phyloP scores from a whole-genome alignment of 345 rosid species.

The Salix purpurea region DNA sequence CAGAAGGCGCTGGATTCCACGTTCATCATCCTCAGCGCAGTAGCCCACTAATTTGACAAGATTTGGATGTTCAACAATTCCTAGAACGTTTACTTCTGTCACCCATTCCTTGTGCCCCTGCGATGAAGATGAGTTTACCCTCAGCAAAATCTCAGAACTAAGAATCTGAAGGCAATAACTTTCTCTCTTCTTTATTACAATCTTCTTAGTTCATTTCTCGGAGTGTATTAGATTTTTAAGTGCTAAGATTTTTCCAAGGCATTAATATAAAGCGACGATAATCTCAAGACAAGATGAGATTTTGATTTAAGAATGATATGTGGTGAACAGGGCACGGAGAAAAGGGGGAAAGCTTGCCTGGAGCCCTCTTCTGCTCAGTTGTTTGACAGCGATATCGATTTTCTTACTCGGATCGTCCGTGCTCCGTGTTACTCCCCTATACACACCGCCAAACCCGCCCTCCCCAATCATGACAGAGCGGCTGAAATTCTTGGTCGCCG shows the following conservation, averaged over 20 bases:
- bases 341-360: slow-evolving; percentile 46
- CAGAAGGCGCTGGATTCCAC: slow-evolving; percentile 86
- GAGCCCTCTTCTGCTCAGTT: slow-evolving; percentile 79
- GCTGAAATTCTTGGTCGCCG: slow-evolving; percentile 84
- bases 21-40: slow-evolving; percentile 94
- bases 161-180: neutral
- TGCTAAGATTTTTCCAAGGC: neutral
- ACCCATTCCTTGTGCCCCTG: slow-evolving; percentile 99
- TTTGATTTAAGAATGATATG: neutral
- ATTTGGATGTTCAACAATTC: slow-evolving; percentile 90
- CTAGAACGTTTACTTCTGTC: slow-evolving; percentile 89
- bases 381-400: slow-evolving; percentile 91
- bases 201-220: slow-evolving; percentile 58
- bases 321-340: neutral
- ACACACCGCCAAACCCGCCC: slow-evolving; percentile 94
- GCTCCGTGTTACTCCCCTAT: slow-evolving; percentile 59
- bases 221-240: slow-evolving; percentile 44
- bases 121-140: neutral
- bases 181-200: neutral
- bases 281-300: neutral
- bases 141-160: neutral
- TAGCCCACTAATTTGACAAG: slow-evolving; percentile 84
- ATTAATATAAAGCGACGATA: neutral
- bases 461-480: slow-evolving; percentile 91
- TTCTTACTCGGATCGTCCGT: slow-evolving; percentile 52